Base-by-base conservation (phyloP, 768 basidiomycete genomes). In the Pluteus cervinus region DNA sequence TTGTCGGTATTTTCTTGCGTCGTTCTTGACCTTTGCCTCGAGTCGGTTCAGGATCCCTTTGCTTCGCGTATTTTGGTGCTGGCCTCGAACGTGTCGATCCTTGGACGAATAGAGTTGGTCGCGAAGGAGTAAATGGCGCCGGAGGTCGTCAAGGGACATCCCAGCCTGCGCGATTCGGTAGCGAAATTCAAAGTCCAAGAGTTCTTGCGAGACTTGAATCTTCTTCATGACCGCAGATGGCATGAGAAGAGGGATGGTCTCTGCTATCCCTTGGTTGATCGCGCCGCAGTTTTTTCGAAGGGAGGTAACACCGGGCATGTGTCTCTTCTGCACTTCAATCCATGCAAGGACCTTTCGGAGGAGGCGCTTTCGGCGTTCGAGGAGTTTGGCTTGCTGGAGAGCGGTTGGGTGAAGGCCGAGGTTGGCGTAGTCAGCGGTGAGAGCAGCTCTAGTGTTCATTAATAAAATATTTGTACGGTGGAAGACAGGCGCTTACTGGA, bases 31-130 rank as follows among this genome's bases (percentile, higher is more conserved):
- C 33, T 44, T 46, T 3, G 24, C 29, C 14, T 49, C 32, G 9
- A 54, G 21, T 16, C 16, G 23, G 2, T 37, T 25, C 23, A 62
- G 42, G 12, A 53, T 26, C 0, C 36, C 39, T 6, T 48, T 37
- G 23, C 50, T 54, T 2, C 49, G 50, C 5, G 52, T 60, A 14
- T 51, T 46, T 40, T 43, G 43, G 1, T 37, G 37, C 28, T 61
- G 56, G 1, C 61, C 58, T 12, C 50, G 45, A 9, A 44, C 46
- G 33, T 45, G 47, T 14, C 38, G 33, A 11, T 56, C 37, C 37
- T 67, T 64, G 9, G 53, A 55, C 21, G 55, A 51, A 28, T 42
- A 56, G 28, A 65, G 43, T 21, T 57, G 54, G 0, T 56, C 44
- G 0, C 48, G 41, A 10, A 61, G 41, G 1, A 58, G 50, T 3